Percentiles rank a stretch among this genome's conserved stretches.
Evolutionary conservation across 2,329 filamentous ascomycete genomes (phyloP).

Genomic region (Lachnellula hyalina): DNA sequence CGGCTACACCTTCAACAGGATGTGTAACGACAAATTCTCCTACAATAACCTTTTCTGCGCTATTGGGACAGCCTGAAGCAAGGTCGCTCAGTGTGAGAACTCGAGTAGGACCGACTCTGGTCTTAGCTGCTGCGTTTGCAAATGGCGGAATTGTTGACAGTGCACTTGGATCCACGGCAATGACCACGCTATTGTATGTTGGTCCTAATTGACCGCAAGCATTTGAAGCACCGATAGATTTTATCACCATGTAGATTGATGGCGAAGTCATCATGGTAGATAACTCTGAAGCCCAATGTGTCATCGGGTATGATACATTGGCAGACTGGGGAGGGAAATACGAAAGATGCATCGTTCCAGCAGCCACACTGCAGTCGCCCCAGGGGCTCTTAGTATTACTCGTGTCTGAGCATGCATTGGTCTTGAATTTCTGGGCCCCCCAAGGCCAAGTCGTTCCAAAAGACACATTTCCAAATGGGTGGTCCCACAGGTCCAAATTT

Average conservation of each 20-base stretch:
- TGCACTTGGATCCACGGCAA: conserved; percentile 31
- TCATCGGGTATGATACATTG: conserved; percentile 11
- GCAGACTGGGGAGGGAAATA: conserved; percentile 15
- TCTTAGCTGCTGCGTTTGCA: conserved; percentile 22
- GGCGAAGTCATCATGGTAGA: conserved; percentile 30
- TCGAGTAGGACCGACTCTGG: conserved; percentile 11
- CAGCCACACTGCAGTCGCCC: conserved; percentile 7
- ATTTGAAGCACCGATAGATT: conserved; percentile 34
- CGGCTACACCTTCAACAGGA: conserved; percentile 9
- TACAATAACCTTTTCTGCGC: not conserved
- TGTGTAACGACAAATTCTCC: conserved; percentile 8
- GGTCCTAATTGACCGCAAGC: conserved; percentile 29
- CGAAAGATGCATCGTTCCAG: conserved; percentile 14
- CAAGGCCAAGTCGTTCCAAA: not conserved
- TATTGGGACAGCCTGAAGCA: conserved; percentile 27
- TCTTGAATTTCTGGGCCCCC: not conserved
- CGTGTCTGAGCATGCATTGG: not conserved
- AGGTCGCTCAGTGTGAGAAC: conserved; percentile 34
- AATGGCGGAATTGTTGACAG: conserved; percentile 33
- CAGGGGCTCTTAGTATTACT: not conserved
- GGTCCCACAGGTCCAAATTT: not conserved
- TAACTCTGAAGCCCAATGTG: conserved; percentile 12
- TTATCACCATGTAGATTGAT: conserved; percentile 36
- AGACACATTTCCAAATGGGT: not conserved
- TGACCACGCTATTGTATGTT: conserved; percentile 28